Conservation (phyloP, 768 basidiomycete genomes). For the Gyrodon lividus region DNA sequence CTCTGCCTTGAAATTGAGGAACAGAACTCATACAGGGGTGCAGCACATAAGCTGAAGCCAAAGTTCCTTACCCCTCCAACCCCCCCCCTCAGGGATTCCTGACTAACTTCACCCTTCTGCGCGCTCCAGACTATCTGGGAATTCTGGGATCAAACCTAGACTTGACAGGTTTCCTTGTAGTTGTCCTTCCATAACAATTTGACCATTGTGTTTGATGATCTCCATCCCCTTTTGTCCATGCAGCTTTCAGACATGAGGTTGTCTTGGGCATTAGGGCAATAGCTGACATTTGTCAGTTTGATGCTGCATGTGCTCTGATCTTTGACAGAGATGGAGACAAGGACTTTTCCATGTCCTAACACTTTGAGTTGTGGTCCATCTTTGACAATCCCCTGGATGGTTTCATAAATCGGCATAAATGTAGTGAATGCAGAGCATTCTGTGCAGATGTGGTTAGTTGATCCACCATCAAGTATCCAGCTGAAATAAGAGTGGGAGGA, state of each 20-base stretch:
- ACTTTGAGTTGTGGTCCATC: constrained; percentile 4
- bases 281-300: constrained; percentile 8
- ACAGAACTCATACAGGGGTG: no score
- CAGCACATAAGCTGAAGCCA: no score
- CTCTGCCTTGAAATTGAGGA: no score
- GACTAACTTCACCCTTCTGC: no score
- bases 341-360: background rate
- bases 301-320: background rate
- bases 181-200: constrained; percentile 7
- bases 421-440: background rate
- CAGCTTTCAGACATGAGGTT: constrained; percentile 10
- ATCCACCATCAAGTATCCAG: constrained; percentile 8
- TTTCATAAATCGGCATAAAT: background rate
- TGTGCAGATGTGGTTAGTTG: constrained; percentile 2
- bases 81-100: no score
- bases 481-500: background rate
- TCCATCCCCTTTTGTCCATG: constrained; percentile 7
- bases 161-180: constrained; percentile 1
- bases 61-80: no score
- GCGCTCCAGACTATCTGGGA: no score
- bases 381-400: constrained; percentile 9
- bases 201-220: constrained; percentile 2
- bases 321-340: background rate
- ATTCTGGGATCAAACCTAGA: no score
- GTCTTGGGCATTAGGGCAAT: constrained; percentile 2